Evolutionary conservation across 306 rosid genomes (phyloP).

Genomic region (Rosa chinensis): DNA sequence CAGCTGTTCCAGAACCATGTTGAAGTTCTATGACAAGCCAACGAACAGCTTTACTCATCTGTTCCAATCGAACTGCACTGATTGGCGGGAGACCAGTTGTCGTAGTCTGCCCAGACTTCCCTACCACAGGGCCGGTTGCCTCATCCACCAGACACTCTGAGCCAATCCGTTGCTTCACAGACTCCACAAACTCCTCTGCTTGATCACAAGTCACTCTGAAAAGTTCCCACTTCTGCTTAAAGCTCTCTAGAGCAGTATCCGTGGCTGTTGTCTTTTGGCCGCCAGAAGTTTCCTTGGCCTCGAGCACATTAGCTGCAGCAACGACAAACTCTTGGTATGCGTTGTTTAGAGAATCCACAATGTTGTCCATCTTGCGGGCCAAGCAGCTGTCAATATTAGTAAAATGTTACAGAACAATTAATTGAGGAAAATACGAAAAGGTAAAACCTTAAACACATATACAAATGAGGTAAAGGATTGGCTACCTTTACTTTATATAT

Average conservation of each 20-base stretch:
- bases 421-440: neutral
- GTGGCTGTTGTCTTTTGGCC: constrained; percentile 53
- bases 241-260: constrained; percentile 65
- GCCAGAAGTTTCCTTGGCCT: constrained; percentile 51
- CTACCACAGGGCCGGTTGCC: constrained; percentile 67
- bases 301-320: constrained; percentile 66
- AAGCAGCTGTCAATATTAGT: neutral
- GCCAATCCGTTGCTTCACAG: constrained; percentile 79
- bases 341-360: constrained; percentile 60
- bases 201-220: constrained; percentile 80
- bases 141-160: constrained; percentile 79
- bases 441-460: neutral
- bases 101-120: constrained; percentile 48
- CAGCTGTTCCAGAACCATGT: constrained; percentile 60
- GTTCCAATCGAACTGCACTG: constrained; percentile 74
- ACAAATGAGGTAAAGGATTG: neutral
- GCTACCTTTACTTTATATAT: neutral
- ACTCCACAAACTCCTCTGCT: constrained; percentile 82
- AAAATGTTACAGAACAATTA: neutral
- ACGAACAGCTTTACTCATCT: constrained; percentile 80
- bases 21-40: constrained; percentile 79
- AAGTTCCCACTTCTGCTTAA: constrained; percentile 78
- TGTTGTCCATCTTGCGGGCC: constrained; percentile 46
- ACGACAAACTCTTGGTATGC: constrained; percentile 73
- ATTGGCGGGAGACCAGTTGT: constrained; percentile 63